Evolutionary conservation across 139 green algal genomes (phyloP), one percentile per base, ranked within the genome.

Genomic region (Desmodesmus armatus): DNA sequence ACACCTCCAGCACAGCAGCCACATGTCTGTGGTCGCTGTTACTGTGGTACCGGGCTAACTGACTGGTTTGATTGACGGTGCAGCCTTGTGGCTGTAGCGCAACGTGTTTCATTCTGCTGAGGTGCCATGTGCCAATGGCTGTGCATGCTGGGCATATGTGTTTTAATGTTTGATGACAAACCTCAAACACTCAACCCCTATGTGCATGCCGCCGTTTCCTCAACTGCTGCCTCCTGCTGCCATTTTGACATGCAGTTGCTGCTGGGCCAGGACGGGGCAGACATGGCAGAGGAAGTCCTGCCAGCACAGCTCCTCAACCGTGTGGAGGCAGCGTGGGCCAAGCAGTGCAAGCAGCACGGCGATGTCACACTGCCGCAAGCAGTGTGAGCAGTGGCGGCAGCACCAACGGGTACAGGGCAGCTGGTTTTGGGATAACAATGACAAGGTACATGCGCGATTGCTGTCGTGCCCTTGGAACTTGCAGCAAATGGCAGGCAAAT

Each of bases 251-350:
- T 39, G 31, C 31, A 40, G 53, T 23, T 60, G 11, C 27, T 77
- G 27, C n/a, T 83, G 17, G 82, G 63, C 25, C 19, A 66, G 39
- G 80, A 70, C 29, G 60, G 80, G 3, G 3, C 7, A 11, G 80
- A 77, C 27, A 71, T 60, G 43, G 63, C 39, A 90, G 3, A 84
- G 81, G 29, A 90, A 47, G 75, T 41, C n/a, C 17, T 85, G 90
- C 37, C 85, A 73, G 35, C 87, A 92, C 49, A 82, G 79, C 40
- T 69, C 80, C 31, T 43, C 91, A 11, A 79, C 89, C 67, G 87
- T 90, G 78, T 79, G 92, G 27, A 51, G 60, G 2, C 78, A 92
- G 40, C 86, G 41, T n/a, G 62, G 87, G 40, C 58, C 27, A 41
- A 77, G 31, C 51, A 63, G 79, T 60, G 25, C 76, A 62, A 40